Evolutionary conservation across 129 eudicot species (phyloP).

Genomic region (Chrysanthemum seticuspe): DNA sequence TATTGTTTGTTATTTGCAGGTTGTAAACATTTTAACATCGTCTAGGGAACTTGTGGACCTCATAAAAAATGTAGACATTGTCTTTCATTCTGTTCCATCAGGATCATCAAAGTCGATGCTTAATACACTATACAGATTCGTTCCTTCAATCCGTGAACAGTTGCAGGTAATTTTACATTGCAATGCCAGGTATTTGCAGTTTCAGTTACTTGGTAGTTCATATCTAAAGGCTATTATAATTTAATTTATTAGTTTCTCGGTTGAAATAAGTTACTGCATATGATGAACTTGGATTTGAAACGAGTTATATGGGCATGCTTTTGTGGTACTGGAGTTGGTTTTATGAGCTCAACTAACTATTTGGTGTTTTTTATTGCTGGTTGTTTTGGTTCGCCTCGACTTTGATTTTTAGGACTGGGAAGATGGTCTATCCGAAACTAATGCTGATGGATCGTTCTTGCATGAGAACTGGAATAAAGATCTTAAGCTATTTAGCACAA

Average conservation of each 20-base stretch:
- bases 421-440: slow-evolving; percentile 81
- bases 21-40: slow-evolving; percentile 62
- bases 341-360: not conserved
- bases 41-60: slow-evolving; percentile 70
- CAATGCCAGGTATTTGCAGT: not conserved
- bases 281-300: not conserved
- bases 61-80: slow-evolving; percentile 67
- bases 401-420: slow-evolving; percentile 77
- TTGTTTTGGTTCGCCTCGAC: not conserved
- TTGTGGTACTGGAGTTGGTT: slow-evolving; percentile 2
- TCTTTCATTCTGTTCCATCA: slow-evolving; percentile 57
- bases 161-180: slow-evolving; percentile 58
- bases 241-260: not conserved
- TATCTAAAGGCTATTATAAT: not conserved
- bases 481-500: slow-evolving; percentile 67
- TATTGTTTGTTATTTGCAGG: slow-evolving; percentile 42
- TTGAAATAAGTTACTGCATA: not conserved
- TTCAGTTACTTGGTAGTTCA: slow-evolving; percentile 7
- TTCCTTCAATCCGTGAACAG: slow-evolving; percentile 74
- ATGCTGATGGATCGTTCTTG: slow-evolving; percentile 96
- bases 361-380: not conserved
- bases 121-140: slow-evolving; percentile 47
- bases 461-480: slow-evolving; percentile 98
- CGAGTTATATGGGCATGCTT: not conserved
- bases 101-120: slow-evolving; percentile 61